Evolutionary conservation across 805 yeast species (phyloP).

Genomic region (Metschnikowia cerradonensis): DNA sequence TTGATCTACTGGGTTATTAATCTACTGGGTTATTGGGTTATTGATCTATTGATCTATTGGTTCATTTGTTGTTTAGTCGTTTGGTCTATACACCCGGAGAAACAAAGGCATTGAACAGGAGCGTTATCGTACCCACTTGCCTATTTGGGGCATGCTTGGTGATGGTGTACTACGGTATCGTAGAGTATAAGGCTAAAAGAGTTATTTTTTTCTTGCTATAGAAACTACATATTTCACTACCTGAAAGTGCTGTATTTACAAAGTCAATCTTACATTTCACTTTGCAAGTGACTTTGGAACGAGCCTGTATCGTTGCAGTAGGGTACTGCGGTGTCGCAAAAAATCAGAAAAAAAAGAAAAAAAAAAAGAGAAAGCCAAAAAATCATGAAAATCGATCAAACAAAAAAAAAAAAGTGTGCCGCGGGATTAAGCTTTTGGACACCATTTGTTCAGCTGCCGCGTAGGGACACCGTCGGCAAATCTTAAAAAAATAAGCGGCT

Average conservation of each 20-base stretch:
- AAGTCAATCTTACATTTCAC: background rate
- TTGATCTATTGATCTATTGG: background rate
- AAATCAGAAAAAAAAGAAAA: background rate
- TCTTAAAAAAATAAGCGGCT: background rate
- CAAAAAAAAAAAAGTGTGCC: background rate
- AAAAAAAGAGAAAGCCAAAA: background rate
- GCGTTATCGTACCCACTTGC: background rate
- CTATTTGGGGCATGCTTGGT: background rate
- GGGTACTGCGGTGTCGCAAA: background rate
- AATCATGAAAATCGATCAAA: background rate
- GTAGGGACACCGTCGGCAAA: background rate
- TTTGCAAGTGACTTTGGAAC: background rate
- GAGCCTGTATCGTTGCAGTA: slow-evolving; percentile 5
- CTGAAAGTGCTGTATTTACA: background rate
- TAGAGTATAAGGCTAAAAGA: background rate
- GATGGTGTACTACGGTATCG: background rate
- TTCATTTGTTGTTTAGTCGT: background rate
- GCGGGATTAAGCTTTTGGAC: background rate
- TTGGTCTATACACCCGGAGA: background rate
- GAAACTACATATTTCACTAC: background rate
- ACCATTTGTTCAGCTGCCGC: background rate
- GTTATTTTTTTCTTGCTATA: background rate
- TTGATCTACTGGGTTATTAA: background rate
- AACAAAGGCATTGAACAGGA: background rate
- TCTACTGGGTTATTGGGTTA: background rate